A percentile compares a stretch with the other conserved stretches of the same genome.
phyloP scores from a whole-genome alignment of 2,329 filamentous ascomycete genomes.

The Fusarium sp. region DNA sequence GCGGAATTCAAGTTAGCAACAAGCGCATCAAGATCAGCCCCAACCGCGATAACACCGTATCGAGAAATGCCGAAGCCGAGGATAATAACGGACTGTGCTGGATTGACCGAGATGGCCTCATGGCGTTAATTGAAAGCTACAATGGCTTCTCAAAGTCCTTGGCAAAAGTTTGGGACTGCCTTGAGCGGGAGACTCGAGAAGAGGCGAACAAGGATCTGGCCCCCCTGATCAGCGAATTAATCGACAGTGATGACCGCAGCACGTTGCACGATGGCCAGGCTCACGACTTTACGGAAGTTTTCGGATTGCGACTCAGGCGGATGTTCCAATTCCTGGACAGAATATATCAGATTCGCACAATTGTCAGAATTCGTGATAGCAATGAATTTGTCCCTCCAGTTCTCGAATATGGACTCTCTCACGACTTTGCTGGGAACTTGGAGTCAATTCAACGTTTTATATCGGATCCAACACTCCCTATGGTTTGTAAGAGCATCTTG shows the following conservation, averaged over 20 bases:
- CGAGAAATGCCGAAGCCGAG: neutral
- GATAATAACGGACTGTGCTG: slow-evolving; percentile 34
- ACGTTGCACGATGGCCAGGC: slow-evolving; percentile 20
- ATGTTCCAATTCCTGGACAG: slow-evolving; percentile 38
- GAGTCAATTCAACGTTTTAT: slow-evolving; percentile 43
- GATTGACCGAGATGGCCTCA: slow-evolving; percentile 43
- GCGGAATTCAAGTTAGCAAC: slow-evolving; percentile 38
- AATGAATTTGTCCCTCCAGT: slow-evolving; percentile 40
- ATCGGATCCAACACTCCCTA: slow-evolving; percentile 42
- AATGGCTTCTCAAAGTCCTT: slow-evolving; percentile 40
- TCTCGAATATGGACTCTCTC: slow-evolving; percentile 39
- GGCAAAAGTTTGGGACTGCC: slow-evolving; percentile 33
- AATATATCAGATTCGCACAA: slow-evolving; percentile 45
- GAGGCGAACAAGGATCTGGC: slow-evolving; percentile 44
- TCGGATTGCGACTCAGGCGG: slow-evolving; percentile 36
- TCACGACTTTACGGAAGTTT: slow-evolving; percentile 40
- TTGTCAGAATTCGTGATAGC: slow-evolving; percentile 44
- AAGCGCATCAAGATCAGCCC: slow-evolving; percentile 45
- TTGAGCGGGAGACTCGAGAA: slow-evolving; percentile 29
- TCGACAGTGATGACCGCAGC: slow-evolving; percentile 38
- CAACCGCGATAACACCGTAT: slow-evolving; percentile 17
- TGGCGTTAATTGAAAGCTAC: slow-evolving; percentile 41
- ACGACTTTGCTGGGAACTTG: slow-evolving; percentile 29
- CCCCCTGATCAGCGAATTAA: slow-evolving; percentile 38
- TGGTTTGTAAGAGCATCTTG: slow-evolving; percentile 45